Conservation (phyloP, 208 protist genomes). For the Acanthamoeba lenticulata region DNA sequence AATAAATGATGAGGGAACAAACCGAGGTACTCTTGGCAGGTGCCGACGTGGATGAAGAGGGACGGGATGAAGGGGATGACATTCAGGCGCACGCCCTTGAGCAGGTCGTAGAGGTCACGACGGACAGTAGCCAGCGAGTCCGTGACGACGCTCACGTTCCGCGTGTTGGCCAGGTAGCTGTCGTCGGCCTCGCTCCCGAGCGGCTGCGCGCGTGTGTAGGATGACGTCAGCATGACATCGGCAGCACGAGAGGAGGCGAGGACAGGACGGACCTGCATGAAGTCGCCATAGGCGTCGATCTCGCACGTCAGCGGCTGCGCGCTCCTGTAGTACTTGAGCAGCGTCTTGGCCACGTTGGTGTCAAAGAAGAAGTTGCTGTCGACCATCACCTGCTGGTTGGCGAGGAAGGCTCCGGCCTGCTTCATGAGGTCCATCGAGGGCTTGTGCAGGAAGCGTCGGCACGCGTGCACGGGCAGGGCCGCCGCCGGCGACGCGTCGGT, state of each 20-base stretch:
- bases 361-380: slow-evolving; percentile 78
- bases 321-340: slow-evolving; percentile 68
- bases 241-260: neutral
- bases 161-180: slow-evolving; percentile 68
- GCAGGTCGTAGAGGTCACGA: slow-evolving; percentile 64
- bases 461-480: neutral
- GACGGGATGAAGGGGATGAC: slow-evolving; percentile 73
- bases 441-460: slow-evolving; percentile 74
- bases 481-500: too few relatives aligned
- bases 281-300: slow-evolving; percentile 78
- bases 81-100: slow-evolving; percentile 66
- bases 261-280: slow-evolving; percentile 62
- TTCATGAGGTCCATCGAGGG: slow-evolving; percentile 73
- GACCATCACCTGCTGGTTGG: slow-evolving; percentile 66
- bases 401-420: slow-evolving; percentile 52
- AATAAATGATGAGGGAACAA: too few relatives aligned
- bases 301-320: slow-evolving; percentile 61
- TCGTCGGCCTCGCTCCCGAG: slow-evolving; percentile 55
- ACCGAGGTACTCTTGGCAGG: slow-evolving; percentile 73
- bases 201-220: neutral
- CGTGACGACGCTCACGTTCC: slow-evolving; percentile 28
- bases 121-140: neutral
- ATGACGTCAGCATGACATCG: neutral
- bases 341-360: neutral
- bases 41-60: slow-evolving; percentile 76